A percentile compares a stretch with the other conserved stretches of the same genome.
These are phyloP conservation scores for Ceratocystis cubensis DNA, from an alignment of 2,329 filamentous ascomycete genomes.

Conservation along the genomic window DNA sequence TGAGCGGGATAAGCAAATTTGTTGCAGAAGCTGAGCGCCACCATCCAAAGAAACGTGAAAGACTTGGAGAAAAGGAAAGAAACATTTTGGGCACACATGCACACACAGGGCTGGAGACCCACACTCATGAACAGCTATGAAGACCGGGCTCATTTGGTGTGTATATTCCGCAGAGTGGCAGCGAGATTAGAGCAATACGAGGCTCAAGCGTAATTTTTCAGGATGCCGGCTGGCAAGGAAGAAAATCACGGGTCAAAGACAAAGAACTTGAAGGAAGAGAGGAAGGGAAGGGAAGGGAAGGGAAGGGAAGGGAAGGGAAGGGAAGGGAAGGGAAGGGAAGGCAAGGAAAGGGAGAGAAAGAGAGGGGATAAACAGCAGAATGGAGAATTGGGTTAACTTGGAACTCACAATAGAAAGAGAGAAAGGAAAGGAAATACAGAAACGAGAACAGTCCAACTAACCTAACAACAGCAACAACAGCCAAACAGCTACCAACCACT, in stretches of 20 bases:
- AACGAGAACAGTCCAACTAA: no score
- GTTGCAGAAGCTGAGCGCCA: conserved; percentile 1
- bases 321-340: neutral
- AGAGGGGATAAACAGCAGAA: neutral
- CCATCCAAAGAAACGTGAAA: neutral
- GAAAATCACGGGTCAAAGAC: neutral
- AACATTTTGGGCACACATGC: neutral
- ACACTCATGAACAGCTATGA: no score
- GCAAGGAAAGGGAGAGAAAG: neutral
- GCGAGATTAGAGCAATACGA: neutral
- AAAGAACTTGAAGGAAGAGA: neutral
- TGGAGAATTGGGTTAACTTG: neutral
- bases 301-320: neutral
- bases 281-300: neutral
- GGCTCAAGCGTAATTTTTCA: neutral
- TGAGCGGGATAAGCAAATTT: neutral
- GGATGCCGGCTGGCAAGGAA: neutral
- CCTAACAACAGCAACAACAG: neutral
- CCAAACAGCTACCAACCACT: neutral
- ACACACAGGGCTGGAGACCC: no score
- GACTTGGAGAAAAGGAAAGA: neutral
- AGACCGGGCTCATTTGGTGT: no score
- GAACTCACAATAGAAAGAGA: neutral
- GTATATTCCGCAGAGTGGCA: no score
- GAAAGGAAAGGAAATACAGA: neutral